phyloP scores from a whole-genome alignment of 139 green algal genomes.

The Pseudopediastrum boryanum region DNA sequence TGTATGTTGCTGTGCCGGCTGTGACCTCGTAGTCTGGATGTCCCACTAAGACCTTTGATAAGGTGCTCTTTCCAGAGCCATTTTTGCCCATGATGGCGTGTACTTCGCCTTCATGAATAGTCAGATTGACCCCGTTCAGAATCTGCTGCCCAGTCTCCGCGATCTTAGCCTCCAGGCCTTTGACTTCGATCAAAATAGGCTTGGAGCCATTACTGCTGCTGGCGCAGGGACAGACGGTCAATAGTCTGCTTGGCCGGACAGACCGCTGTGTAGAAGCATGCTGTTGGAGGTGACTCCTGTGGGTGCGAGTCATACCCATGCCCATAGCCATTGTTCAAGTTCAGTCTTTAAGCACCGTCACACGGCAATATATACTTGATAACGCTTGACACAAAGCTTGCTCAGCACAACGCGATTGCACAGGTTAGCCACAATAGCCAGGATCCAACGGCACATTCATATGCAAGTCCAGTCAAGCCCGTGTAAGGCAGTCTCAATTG shows the following conservation, averaged over 20 bases:
- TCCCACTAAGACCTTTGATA: constrained; percentile 95
- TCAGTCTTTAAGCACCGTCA: not conserved
- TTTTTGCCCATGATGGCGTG: constrained; percentile 99
- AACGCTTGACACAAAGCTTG: not conserved
- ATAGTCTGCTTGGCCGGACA: not conserved
- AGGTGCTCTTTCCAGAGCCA: constrained; percentile 94
- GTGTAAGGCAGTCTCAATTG: too few relatives aligned
- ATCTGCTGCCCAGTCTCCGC: constrained; percentile 82
- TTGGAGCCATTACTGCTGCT: constrained; percentile 6
- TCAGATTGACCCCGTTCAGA: constrained; percentile 92
- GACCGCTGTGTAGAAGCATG: constrained; percentile 3
- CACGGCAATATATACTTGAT: not conserved
- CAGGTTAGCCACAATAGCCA: too few relatives aligned
- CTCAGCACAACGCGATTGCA: too few relatives aligned
- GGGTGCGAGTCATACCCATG: not conserved
- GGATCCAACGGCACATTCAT: too few relatives aligned
- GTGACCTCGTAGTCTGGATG: constrained; percentile 98
- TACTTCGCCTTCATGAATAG: constrained; percentile 74
- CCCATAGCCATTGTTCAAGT: not conserved
- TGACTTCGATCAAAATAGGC: constrained; percentile 76
- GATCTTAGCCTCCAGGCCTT: constrained; percentile 81
- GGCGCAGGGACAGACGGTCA: not conserved
- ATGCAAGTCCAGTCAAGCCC: too few relatives aligned
- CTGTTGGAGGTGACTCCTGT: not conserved
- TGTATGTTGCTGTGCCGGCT: constrained; percentile 84